A percentile compares a stretch with the other conserved stretches of the same genome.
Evolutionary conservation across 2,329 filamentous ascomycete genomes (phyloP).

Genomic region (Rasamsonia emersonii): DNA sequence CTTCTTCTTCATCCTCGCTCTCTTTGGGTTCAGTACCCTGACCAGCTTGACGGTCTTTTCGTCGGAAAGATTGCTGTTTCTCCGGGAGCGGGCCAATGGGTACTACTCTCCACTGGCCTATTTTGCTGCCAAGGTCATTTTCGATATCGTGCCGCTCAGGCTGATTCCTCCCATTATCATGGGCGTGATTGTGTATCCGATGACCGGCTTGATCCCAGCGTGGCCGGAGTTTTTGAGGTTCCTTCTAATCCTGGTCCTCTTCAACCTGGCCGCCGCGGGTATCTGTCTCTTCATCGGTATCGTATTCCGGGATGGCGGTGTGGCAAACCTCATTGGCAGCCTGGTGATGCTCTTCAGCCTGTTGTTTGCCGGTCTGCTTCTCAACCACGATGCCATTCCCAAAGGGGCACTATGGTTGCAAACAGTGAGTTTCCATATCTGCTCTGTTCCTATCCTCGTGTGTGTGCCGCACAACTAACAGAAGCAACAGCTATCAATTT

Average conservation of each 20-base stretch:
- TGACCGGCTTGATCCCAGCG: constrained; percentile 85
- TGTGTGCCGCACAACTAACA: too few relatives aligned
- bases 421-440: constrained; percentile 44
- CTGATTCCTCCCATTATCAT: constrained; percentile 92
- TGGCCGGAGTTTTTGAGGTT: constrained; percentile 83
- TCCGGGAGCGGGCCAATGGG: constrained; percentile 88
- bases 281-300: constrained; percentile 97
- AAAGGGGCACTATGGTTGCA: constrained; percentile 81
- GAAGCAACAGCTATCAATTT: constrained; percentile 65
- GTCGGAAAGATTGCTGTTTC: constrained; percentile 79
- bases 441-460: too few relatives aligned
- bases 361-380: constrained; percentile 83
- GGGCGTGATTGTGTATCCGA: constrained; percentile 92
- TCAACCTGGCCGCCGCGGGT: constrained; percentile 87
- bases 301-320: constrained; percentile 79
- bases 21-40: constrained; percentile 94
- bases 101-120: constrained; percentile 94
- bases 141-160: constrained; percentile 90
- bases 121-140: constrained; percentile 93
- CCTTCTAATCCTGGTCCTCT: constrained; percentile 81
- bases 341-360: constrained; percentile 96
- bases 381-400: constrained; percentile 92
- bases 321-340: constrained; percentile 88
- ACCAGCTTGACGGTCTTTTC: constrained; percentile 93
- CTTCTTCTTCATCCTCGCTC: constrained; percentile 92